A percentile compares a stretch with the other conserved stretches of the same genome.
phyloP scores from a whole-genome alignment of 2,329 filamentous ascomycete species.

The Monosporascus sp. region DNA sequence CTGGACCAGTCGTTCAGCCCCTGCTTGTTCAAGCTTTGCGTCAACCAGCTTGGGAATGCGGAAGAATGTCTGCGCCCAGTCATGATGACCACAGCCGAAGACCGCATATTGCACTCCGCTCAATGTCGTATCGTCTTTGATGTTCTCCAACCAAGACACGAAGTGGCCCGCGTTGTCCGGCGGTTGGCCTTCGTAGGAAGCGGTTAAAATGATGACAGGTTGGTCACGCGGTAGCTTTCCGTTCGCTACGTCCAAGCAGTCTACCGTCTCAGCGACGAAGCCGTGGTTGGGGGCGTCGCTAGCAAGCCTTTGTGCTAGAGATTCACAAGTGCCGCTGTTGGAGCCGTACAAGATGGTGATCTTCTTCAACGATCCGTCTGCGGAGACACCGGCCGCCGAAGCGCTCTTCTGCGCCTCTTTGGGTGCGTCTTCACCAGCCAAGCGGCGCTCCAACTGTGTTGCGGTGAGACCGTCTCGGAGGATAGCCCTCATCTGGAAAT shows the following conservation, averaged over 20 bases:
- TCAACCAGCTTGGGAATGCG: constrained; percentile 51
- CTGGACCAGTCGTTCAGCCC: constrained; percentile 41
- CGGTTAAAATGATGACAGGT: constrained; percentile 62
- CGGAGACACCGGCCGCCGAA: constrained; percentile 3
- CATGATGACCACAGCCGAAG: constrained; percentile 60
- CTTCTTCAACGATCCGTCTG: constrained; percentile 28
- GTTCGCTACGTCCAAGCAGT: constrained; percentile 57
- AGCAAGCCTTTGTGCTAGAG: constrained; percentile 59
- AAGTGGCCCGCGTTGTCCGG: constrained; percentile 69
- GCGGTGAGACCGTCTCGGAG: constrained; percentile 41
- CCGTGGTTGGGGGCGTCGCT: constrained; percentile 55
- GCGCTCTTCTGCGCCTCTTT: constrained; percentile 7
- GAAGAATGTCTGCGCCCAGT: constrained; percentile 50
- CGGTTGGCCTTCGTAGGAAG: constrained; percentile 70
- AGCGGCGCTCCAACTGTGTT: constrained; percentile 40
- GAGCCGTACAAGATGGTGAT: constrained; percentile 69
- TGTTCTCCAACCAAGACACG: constrained; percentile 57
- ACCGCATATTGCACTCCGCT: constrained; percentile 59
- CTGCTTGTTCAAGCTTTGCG: constrained; percentile 38
- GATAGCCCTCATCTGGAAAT: constrained; percentile 47
- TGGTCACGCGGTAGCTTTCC: constrained; percentile 54
- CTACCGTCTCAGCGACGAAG: constrained; percentile 49
- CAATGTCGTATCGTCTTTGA: constrained; percentile 44
- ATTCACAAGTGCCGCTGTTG: constrained; percentile 71
- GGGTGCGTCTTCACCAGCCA: constrained; percentile 28